phyloP scores from a whole-genome alignment of 495 filamentous ascomycete species.

The Echria macrotheca region DNA sequence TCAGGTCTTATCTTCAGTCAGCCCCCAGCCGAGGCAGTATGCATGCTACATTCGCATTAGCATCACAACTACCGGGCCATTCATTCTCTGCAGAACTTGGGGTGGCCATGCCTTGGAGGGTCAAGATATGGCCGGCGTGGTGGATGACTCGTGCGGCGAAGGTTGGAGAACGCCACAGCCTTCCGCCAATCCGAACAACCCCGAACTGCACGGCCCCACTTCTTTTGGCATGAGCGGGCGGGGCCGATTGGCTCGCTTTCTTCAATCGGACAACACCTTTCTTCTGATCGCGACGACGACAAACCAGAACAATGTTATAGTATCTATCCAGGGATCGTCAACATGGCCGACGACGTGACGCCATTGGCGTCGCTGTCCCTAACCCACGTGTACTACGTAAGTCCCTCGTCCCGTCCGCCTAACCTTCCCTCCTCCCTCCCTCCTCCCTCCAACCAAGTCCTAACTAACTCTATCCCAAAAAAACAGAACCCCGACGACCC shows the following conservation, averaged over 20 bases:
- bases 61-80: too few relatives aligned
- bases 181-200: too few relatives aligned
- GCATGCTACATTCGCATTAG: too few relatives aligned
- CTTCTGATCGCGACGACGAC: not conserved
- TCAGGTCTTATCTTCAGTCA: too few relatives aligned
- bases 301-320: not conserved
- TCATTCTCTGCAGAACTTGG: too few relatives aligned
- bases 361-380: slow-evolving; percentile 84
- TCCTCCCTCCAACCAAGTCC: slow-evolving; percentile 15
- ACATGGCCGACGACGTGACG: slow-evolving; percentile 57
- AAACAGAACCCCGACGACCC: slow-evolving; percentile 77
- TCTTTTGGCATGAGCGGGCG: slow-evolving; percentile 10
- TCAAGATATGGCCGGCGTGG: not conserved
- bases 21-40: too few relatives aligned
- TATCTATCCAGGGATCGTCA: too few relatives aligned
- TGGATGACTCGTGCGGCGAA: slow-evolving; percentile 8
- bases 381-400: slow-evolving; percentile 94
- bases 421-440: not conserved
- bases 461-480: not conserved
- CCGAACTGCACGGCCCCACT: not conserved
- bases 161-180: not conserved
- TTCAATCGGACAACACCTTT: not conserved
- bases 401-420: slow-evolving; percentile 23
- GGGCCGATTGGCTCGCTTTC: slow-evolving; percentile 16
- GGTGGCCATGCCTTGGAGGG: too few relatives aligned